Evolutionary conservation across 2,329 filamentous ascomycete species (phyloP).

Genomic region (Colletotrichum noveboracense): DNA sequence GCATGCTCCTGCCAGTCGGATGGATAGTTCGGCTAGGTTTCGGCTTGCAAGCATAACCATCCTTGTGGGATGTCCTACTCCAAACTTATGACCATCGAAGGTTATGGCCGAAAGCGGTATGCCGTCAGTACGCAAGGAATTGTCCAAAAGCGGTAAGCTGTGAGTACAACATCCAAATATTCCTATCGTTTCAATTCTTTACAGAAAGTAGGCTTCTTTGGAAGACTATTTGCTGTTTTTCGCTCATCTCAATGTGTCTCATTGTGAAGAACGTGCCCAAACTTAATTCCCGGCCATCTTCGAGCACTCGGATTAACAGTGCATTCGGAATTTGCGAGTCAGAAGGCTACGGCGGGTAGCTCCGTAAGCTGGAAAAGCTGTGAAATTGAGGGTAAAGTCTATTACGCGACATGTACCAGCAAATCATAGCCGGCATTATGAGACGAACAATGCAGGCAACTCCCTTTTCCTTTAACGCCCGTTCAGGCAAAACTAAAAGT

Average conservation of each 20-base stretch:
- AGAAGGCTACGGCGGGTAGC: not conserved
- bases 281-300: not conserved
- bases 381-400: not conserved
- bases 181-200: not conserved
- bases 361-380: not conserved
- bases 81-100: not conserved
- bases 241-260: not conserved
- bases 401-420: not conserved
- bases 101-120: not conserved
- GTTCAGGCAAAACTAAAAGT: not conserved
- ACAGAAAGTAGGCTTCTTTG: not conserved
- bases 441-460: not conserved
- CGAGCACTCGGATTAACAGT: not conserved
- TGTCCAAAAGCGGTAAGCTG: not conserved
- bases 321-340: not conserved
- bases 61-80: not conserved
- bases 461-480: not conserved
- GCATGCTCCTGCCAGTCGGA: not conserved
- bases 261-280: not conserved
- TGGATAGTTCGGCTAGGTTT: not conserved
- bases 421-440: not conserved
- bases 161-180: not conserved
- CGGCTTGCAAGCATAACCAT: not conserved
- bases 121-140: not conserved
- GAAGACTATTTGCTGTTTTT: not conserved